Percentiles rank a stretch among this genome's conserved stretches.
phyloP scores from a whole-genome alignment of 257 asterid species.

The Orobanche coerulescens region DNA sequence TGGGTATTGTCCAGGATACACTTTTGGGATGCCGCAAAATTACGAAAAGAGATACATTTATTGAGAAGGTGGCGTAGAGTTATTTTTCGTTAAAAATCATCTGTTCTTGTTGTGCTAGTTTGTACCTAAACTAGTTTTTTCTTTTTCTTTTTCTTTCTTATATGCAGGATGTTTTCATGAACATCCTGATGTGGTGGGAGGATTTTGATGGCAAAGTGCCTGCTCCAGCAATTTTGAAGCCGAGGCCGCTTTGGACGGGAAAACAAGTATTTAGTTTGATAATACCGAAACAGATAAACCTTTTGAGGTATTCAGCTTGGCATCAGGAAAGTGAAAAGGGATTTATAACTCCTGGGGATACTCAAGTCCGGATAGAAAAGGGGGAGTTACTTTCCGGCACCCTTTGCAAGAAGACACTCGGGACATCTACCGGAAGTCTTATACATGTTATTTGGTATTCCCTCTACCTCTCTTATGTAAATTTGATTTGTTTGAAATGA shows the following conservation, averaged over 20 bases:
- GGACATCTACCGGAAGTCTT: conserved; percentile 93
- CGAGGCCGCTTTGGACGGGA: conserved; percentile 98
- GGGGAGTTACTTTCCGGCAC: conserved; percentile 95
- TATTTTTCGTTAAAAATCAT: not conserved
- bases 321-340: conserved; percentile 84
- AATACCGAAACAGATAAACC: conserved; percentile 90
- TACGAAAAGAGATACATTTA: conserved; percentile 92
- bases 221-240: conserved; percentile 91
- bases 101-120: not conserved
- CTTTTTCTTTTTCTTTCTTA: no score
- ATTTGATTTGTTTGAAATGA: not conserved
- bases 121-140: no score
- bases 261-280: conserved; percentile 91
- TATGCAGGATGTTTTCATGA: conserved; percentile 93
- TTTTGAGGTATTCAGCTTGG: conserved; percentile 84
- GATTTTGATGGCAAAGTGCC: conserved; percentile 99
- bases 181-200: conserved; percentile 99
- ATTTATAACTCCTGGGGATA: conserved; percentile 90
- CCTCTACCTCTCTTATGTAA: not conserved
- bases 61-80: conserved; percentile 60
- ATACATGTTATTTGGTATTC: conserved; percentile 92
- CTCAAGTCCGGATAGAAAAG: conserved; percentile 88
- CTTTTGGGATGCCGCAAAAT: conserved; percentile 92
- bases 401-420: conserved; percentile 92
- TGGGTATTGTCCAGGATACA: conserved; percentile 98